Base-by-base conservation (phyloP, 2,329 filamentous ascomycete genomes). In the Aspergillus terreus region DNA sequence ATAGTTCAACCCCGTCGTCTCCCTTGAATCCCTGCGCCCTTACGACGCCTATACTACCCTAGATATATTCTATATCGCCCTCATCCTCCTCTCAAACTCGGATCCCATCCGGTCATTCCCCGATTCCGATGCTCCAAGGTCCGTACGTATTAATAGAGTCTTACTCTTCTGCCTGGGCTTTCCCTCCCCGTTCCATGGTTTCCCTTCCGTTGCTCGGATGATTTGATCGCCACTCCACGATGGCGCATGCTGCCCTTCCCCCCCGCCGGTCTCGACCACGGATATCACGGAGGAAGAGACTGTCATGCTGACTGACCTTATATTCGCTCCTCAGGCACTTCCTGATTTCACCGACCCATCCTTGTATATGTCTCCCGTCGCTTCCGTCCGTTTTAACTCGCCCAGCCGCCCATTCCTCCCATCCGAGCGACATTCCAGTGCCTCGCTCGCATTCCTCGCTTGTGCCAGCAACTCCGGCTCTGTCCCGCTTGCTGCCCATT, bases 391-490 rank as follows among this genome's bases (percentile, higher is more conserved):
- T 5, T 25, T 47, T 40, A 7, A 23, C 17, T 30, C 17, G 36
- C 35, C 40, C 48, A 49, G 46, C 14, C 35, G 25, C 30, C 42
- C 23, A 15, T 46, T 30, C 23, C 48, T 23, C 23, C 36, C 44
- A 51, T 41, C 36, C 46, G 43, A 38, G 42, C 23, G 30, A 44
- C 55, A 59, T 57, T 60, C 52, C 49, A 23, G 19, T 15, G 36
- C 43, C 25, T 50, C 49, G 51, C 44, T 51, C 45, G 47, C 58
- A 61, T 61, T 57, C 59, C 41, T 51, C 50, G 46, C 50, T 44
- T 54, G 51, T 54, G 51, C 45, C 50, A 55, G 44, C 46, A 46
- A 52, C 51, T 19, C 35, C 32, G 33, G n/a, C 47, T 46, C 50
- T 46, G 46, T 47, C 23, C 49, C 45, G 47, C 46, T 45, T 47